Conservation (phyloP, 1,139 yeast genomes). For the Suhomyces bribrorum region DNA sequence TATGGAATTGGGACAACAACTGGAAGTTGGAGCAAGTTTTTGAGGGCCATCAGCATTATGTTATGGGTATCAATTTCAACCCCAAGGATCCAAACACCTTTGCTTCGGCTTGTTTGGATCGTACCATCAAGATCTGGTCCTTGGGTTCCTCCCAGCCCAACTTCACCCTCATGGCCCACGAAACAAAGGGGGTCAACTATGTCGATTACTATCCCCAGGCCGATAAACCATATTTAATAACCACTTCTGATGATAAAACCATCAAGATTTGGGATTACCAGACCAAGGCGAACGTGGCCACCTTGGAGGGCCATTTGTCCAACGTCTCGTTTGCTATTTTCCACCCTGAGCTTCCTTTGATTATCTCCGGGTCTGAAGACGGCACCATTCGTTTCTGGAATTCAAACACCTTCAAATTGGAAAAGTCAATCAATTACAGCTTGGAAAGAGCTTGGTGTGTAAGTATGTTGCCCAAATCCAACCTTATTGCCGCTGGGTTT, state of each 20-base stretch:
- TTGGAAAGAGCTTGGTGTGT: conserved; percentile 98
- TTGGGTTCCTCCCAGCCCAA: conserved; percentile 88
- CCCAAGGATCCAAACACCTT: conserved; percentile 97
- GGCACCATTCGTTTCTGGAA: conserved; percentile 81
- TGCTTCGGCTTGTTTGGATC: conserved; percentile 95
- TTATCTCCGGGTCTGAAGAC: conserved; percentile 81
- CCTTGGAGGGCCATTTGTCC: conserved; percentile 88
- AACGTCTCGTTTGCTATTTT: conserved; percentile 96
- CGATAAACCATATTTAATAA: conserved; percentile 92
- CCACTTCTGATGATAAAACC: conserved; percentile 90
- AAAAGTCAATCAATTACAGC: conserved; percentile 86
- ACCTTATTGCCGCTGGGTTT: conserved; percentile 86
- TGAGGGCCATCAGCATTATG: conserved; percentile 95
- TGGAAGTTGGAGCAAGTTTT: conserved; percentile 91
- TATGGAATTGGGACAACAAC: conserved; percentile 96
- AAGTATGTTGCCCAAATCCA: conserved; percentile 72
- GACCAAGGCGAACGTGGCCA: conserved; percentile 93
- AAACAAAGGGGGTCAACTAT: conserved; percentile 88
- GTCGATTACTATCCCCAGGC: conserved; percentile 97
- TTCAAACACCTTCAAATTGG: conserved; percentile 77
- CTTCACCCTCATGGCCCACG: conserved; percentile 89
- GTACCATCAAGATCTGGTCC: conserved; percentile 96
- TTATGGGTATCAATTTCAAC: conserved; percentile 91
- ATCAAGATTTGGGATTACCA: conserved; percentile 97
- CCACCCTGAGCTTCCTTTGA: conserved; percentile 93